A percentile compares a stretch with the other conserved stretches of the same genome.
Evolutionary conservation across 768 basidiomycete species (phyloP).

Genomic region (Lanmaoa rubissima): DNA sequence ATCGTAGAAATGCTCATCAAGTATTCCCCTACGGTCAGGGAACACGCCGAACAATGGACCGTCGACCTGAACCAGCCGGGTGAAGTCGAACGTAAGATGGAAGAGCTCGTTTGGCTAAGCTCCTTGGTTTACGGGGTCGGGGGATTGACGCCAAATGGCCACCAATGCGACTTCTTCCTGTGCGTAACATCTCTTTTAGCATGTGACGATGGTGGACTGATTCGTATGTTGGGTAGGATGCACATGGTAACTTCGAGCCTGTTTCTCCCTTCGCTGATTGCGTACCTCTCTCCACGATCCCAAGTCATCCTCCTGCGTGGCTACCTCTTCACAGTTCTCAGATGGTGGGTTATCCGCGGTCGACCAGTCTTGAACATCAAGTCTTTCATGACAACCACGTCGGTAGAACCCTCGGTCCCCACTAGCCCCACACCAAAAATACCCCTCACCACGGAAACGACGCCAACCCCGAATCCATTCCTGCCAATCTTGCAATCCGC

Average conservation of each 20-base stretch:
- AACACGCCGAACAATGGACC: constrained; percentile 42
- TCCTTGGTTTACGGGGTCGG: constrained; percentile 55
- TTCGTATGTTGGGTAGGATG: constrained; percentile 14
- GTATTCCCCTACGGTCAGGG: neutral
- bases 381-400: constrained; percentile 29
- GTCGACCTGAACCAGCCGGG: constrained; percentile 34
- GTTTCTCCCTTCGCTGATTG: constrained; percentile 29
- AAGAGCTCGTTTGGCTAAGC: constrained; percentile 60
- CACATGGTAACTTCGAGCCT: constrained; percentile 31
- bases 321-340: constrained; percentile 24
- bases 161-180: constrained; percentile 47
- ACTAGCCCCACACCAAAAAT: neutral
- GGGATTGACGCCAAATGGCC: constrained; percentile 54
- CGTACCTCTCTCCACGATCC: constrained; percentile 12
- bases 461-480: constrained; percentile 38
- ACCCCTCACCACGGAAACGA: constrained; percentile 11
- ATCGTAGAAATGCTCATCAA: constrained; percentile 10
- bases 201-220: neutral
- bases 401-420: constrained; percentile 16
- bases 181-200: constrained; percentile 22
- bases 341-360: constrained; percentile 32
- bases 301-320: constrained; percentile 30
- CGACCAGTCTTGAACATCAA: constrained; percentile 32
- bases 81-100: constrained; percentile 53
- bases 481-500: constrained; percentile 38